A percentile compares a stretch with the other conserved stretches of the same genome.
Conservation (phyloP, 352 stramenopile genomes). For the Phytophthora pini region DNA sequence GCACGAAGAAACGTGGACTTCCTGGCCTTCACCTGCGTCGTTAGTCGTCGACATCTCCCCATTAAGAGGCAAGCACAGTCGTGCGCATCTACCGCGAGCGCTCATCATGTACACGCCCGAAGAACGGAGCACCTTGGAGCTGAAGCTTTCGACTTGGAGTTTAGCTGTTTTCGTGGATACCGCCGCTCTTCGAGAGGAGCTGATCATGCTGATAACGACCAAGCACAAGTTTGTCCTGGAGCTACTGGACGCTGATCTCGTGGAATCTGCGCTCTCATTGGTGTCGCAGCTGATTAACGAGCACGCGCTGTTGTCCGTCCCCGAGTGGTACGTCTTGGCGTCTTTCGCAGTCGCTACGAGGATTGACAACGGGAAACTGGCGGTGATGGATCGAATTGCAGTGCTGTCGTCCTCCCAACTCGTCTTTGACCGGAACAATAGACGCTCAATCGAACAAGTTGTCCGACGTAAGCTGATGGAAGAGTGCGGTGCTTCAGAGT, state of each 20-base stretch:
- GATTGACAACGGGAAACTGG: conserved; percentile 40
- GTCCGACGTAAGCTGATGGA: conserved; percentile 25
- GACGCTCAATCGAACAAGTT: conserved; percentile 7
- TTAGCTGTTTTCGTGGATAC: conserved; percentile 23
- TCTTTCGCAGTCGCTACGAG: conserved; percentile 37
- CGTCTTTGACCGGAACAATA: not conserved
- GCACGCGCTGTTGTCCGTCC: conserved; percentile 53
- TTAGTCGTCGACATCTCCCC: conserved; percentile 25
- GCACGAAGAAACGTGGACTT: conserved; percentile 7
- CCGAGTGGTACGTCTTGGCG: conserved; percentile 56
- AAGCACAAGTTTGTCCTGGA: conserved; percentile 56
- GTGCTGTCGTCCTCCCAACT: conserved; percentile 9
- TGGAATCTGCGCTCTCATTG: conserved; percentile 40
- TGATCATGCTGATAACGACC: conserved; percentile 36
- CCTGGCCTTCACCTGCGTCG: conserved; percentile 14
- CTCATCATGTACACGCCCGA: conserved; percentile 25
- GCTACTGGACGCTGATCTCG: conserved; percentile 33
- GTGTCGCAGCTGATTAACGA: conserved; percentile 63
- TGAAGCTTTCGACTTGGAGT: conserved; percentile 20
- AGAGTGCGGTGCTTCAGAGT: conserved; percentile 24
- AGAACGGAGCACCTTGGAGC: conserved; percentile 13
- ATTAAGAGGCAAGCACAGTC: conserved; percentile 25
- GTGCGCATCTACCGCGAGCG: conserved; percentile 26
- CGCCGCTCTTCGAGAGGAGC: conserved; percentile 22
- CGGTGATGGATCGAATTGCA: conserved; percentile 32